Evolutionary conservation across 2,329 filamentous ascomycete species (phyloP), one percentile per base, ranked within the genome.

Genomic region (Samsoniella hepiali): DNA sequence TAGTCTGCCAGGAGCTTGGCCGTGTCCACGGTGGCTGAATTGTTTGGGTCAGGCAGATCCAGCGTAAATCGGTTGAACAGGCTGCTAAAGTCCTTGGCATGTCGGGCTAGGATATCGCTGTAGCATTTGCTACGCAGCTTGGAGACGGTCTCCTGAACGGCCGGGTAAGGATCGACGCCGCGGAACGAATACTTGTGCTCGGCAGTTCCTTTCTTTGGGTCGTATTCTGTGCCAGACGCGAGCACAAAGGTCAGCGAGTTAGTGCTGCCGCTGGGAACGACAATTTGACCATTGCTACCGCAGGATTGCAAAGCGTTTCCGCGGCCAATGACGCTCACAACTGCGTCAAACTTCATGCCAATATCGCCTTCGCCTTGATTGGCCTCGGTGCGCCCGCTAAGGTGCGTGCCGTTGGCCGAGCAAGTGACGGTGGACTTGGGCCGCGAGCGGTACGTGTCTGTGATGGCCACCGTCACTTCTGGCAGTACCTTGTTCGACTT

Each of bases 11-110:
- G 34, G 7, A 62, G 27, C 17, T 32, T 54, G 10, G 71, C 66
- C 0, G 78, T 81, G 58, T 81, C 78, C 8, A 74, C 66, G 0
- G 67, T 68, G 2, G 73, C 69, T 0, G 82, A 83, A 11, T 69
- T 68, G 5, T 74, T 67, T 0, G 75, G 69, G 57, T 84, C 81
- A 0, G 81, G 80, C 0, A 84, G 73, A 1, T 74, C 69, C 2
- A 84, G 69, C 0, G 68, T 68, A 67, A 84, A 84, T 0, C 68
- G 71, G 1, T 68, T 67, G 9, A 74, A 71, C 0, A 83, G 71
- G 3, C 67, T 64, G 9, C 70, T 70, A 65, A 79, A 83, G 68
- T 82, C 81, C 7, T 72, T 69, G 1, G 76, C 53, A 65, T 84
- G 78, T 6, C 31, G 54, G 9, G 38, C 15, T 10, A 57, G 31